These are phyloP conservation scores for Fusarium graminum DNA, from an alignment of 2,329 filamentous ascomycete genomes.

Conservation along the genomic window DNA sequence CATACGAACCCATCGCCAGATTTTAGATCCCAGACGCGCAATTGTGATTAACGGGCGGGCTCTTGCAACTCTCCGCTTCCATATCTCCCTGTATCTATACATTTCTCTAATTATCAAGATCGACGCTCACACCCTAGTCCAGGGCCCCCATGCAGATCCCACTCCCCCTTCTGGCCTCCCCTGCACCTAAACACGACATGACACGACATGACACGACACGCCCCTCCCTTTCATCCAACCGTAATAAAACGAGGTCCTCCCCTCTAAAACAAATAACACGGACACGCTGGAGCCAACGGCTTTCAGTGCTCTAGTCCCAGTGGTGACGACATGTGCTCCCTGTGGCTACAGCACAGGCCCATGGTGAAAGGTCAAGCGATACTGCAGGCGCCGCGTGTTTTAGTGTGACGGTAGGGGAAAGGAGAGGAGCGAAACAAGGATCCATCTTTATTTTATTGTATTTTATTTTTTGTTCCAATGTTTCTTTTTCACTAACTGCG, in stretches of 20 bases:
- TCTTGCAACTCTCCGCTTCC: constrained; percentile 25
- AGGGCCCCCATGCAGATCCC: constrained; percentile 30
- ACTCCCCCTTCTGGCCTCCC: constrained; percentile 20
- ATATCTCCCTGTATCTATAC: constrained; percentile 13
- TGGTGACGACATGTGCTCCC: constrained; percentile 40
- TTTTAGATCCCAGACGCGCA: constrained; percentile 25
- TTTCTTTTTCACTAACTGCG: background rate
- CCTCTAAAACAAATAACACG: constrained; percentile 29
- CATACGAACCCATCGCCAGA: constrained; percentile 32
- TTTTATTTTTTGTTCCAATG: constrained; percentile 1
- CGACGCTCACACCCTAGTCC: constrained; percentile 31
- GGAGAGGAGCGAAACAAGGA: constrained; percentile 22
- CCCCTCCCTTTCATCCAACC: constrained; percentile 17
- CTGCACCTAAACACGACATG: constrained; percentile 27
- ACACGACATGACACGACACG: constrained; percentile 42
- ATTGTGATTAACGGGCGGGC: constrained; percentile 36
- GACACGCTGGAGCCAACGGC: constrained; percentile 24
- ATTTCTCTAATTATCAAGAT: constrained; percentile 36
- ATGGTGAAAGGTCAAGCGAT: constrained; percentile 11
- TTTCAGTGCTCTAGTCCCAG: constrained; percentile 10
- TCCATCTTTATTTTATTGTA: constrained; percentile 27
- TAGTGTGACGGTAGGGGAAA: constrained; percentile 27
- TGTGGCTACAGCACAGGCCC: constrained; percentile 1
- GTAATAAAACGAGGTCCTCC: constrained; percentile 20
- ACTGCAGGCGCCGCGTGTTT: constrained; percentile 36